phyloP scores from a whole-genome alignment of 176 grass and related monocot genomes.

The Aegilops bicornis region DNA sequence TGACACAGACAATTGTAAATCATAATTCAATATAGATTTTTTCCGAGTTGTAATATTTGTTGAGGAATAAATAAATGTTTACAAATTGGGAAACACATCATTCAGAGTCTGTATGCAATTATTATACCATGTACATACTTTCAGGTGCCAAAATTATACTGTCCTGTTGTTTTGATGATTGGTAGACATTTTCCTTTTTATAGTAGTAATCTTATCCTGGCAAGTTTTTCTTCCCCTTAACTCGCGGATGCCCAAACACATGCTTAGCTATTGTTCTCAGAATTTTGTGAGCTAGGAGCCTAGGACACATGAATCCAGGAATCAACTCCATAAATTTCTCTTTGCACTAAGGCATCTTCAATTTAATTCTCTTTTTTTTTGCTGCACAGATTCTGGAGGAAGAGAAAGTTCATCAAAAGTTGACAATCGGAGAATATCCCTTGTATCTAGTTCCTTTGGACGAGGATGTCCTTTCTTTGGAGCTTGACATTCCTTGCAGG shows the following conservation, averaged over 20 bases:
- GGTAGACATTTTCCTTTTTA: neutral
- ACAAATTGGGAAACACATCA: neutral
- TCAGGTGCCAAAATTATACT: neutral
- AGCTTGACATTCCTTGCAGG: conserved; percentile 89
- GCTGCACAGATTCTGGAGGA: conserved; percentile 77
- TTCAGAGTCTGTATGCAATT: neutral
- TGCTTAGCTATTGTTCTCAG: neutral
- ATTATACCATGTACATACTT: neutral
- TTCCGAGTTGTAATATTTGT: neutral
- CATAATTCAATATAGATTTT: neutral
- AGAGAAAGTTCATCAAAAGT: conserved; percentile 80
- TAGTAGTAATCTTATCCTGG: neutral
- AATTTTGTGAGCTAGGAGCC: conserved; percentile 3
- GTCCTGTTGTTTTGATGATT: neutral
- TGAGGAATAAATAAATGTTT: neutral
- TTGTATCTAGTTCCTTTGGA: conserved; percentile 86
- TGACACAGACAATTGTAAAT: neutral
- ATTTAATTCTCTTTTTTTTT: conserved; percentile 21
- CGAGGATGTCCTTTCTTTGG: conserved; percentile 93
- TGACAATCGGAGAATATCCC: conserved; percentile 82
- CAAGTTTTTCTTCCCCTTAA: neutral
- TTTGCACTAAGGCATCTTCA: neutral
- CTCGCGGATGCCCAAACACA: neutral
- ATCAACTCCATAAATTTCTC: neutral
- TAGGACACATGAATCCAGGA: neutral